These are phyloP conservation scores for Strigomonas oncopelti DNA, from an alignment of 208 protist species.

Conservation along the genomic window DNA sequence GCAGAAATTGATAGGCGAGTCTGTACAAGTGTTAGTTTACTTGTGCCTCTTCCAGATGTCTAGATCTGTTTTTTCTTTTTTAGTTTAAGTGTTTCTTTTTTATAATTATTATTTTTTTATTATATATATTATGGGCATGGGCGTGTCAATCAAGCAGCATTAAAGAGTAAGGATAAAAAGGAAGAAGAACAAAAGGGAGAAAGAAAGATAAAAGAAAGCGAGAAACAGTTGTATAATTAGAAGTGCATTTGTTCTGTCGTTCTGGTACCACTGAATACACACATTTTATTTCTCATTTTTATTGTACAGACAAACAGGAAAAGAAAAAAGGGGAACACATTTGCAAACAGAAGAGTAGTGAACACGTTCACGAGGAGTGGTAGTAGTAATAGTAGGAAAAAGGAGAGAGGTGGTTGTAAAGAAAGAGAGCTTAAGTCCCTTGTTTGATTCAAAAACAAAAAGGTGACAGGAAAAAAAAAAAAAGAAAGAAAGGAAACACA, in stretches of 20 bases:
- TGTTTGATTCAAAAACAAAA: not conserved
- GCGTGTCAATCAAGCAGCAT: not conserved
- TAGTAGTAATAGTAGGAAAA: too few species aligned
- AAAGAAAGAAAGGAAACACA: not conserved
- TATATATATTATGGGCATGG: not conserved
- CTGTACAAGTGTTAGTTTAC: too few species aligned
- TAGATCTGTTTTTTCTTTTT: not conserved
- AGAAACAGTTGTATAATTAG: conserved; percentile 3
- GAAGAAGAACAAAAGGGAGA: conserved; percentile 8
- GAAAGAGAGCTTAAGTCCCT: not conserved
- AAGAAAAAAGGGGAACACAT: not conserved
- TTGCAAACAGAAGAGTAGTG: too few species aligned
- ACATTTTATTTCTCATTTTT: not conserved
- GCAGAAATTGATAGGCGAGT: too few species aligned
- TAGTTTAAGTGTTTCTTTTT: too few species aligned
- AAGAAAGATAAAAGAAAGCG: conserved; percentile 7
- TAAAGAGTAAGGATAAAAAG: conserved; percentile 3
- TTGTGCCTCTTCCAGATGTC: too few species aligned
- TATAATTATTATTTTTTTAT: conserved; percentile 4
- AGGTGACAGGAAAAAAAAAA: not conserved
- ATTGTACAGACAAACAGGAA: not conserved
- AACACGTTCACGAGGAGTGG: too few species aligned
- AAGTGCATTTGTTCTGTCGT: not conserved
- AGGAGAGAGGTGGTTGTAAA: not conserved
- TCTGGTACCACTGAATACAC: too few species aligned